Percentiles rank a stretch among this genome's conserved stretches.
These are phyloP conservation scores for Aspergillus pseudotamarii DNA, from an alignment of 2,329 filamentous ascomycete genomes.

Conservation along the genomic window DNA sequence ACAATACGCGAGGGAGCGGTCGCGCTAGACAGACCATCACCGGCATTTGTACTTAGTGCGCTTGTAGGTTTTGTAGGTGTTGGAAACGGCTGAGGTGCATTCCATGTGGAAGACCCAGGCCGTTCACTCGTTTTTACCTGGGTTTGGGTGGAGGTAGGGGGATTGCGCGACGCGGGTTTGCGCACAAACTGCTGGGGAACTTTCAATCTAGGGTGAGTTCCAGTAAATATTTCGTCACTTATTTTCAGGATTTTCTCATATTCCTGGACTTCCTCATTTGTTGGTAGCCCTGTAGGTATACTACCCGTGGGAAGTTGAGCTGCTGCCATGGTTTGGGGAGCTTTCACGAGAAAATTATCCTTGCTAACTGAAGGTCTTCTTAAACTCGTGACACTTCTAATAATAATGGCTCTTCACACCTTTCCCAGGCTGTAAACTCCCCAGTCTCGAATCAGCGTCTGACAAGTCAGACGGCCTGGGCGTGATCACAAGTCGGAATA, in stretches of 20 bases:
- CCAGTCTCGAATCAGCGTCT: constrained; percentile 2
- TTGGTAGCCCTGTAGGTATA: constrained; percentile 30
- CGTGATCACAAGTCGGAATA: neutral
- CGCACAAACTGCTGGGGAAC: constrained; percentile 57
- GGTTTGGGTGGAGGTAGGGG: constrained; percentile 29
- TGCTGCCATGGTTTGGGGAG: constrained; percentile 30
- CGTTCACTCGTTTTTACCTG: constrained; percentile 30
- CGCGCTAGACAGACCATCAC: constrained; percentile 25
- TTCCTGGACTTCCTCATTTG: constrained; percentile 63
- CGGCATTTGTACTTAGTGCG: constrained; percentile 21
- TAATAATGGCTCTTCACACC: constrained; percentile 9
- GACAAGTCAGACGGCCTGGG: constrained; percentile 1
- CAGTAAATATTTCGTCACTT: constrained; percentile 78
- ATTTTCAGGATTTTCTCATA: constrained; percentile 81
- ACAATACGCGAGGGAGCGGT: constrained; percentile 39
- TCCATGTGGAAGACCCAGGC: constrained; percentile 19
- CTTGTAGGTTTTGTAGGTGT: constrained; percentile 23
- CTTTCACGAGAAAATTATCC: constrained; percentile 1
- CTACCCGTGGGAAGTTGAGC: constrained; percentile 37
- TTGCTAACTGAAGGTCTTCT: neutral
- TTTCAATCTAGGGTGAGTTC: constrained; percentile 64
- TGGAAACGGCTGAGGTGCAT: constrained; percentile 18
- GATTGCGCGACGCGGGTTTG: constrained; percentile 40
- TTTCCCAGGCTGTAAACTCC: constrained; percentile 1
- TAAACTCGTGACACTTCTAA: neutral